phyloP scores from a whole-genome alignment of 441 rosid genomes.

The Populus hybrid region DNA sequence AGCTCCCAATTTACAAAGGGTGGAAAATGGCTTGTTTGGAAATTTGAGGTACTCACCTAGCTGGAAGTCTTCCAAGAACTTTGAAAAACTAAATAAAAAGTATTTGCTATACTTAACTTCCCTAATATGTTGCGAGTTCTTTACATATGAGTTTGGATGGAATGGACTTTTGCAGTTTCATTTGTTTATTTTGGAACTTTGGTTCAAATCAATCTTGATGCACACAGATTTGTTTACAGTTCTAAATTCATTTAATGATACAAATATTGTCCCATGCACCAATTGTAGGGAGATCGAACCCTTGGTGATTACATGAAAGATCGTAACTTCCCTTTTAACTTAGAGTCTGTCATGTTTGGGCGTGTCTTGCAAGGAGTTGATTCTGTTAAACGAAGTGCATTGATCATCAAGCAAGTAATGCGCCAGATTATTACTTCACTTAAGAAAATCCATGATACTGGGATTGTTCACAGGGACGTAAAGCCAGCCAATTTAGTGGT shows the following conservation, averaged over 20 bases:
- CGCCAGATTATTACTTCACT: conserved; percentile 89
- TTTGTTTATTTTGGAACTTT: neutral
- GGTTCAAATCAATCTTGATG: neutral
- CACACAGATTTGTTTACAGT: conserved; percentile 2
- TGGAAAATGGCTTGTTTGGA: conserved; percentile 99
- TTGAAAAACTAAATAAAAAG: neutral
- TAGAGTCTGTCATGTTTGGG: conserved; percentile 87
- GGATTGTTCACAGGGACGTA: conserved; percentile 91
- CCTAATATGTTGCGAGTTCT: neutral
- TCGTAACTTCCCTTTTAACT: conserved; percentile 75
- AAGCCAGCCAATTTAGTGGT: conserved; percentile 94
- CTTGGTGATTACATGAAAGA: conserved; percentile 91
- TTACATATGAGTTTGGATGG: conserved; percentile 2
- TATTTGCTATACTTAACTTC: neutral
- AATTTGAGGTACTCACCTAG: conserved; percentile 67
- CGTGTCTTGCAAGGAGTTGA: conserved; percentile 71
- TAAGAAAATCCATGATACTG: conserved; percentile 78
- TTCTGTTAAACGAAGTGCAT: conserved; percentile 66
- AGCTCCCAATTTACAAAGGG: conserved; percentile 62
- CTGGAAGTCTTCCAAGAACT: conserved; percentile 6
- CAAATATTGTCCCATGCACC: conserved; percentile 17
- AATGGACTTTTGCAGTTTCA: neutral
- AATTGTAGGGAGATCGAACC: conserved; percentile 72
- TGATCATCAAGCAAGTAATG: conserved; percentile 90
- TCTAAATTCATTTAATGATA: conserved; percentile 18